These are phyloP conservation scores for Maudiozyma pseudohumilis DNA, from an alignment of 805 yeast species.

Conservation along the genomic window DNA sequence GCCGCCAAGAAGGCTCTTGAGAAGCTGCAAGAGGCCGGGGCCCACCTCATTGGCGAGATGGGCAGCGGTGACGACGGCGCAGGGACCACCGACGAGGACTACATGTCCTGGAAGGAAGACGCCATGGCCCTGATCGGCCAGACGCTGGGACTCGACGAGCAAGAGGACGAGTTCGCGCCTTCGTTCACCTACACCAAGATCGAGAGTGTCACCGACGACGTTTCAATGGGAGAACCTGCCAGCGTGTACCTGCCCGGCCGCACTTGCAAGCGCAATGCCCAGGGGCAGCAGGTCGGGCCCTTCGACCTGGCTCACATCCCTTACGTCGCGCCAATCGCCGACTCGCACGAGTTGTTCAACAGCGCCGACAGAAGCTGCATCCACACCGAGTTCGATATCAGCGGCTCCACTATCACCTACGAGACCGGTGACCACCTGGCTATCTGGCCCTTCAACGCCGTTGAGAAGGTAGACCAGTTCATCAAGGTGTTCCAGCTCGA, in stretches of 20 bases:
- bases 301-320: conserved; percentile 79
- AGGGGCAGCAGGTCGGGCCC: conserved; percentile 48
- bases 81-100: conserved; percentile 94
- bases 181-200: conserved; percentile 37
- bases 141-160: conserved; percentile 62
- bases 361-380: conserved; percentile 64
- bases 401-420: conserved; percentile 66
- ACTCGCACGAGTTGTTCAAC: conserved; percentile 61
- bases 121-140: conserved; percentile 57
- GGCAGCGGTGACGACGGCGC: conserved; percentile 95
- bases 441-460: conserved; percentile 84
- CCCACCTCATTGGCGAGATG: conserved; percentile 57
- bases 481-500: conserved; percentile 51
- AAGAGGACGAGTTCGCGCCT: conserved; percentile 69
- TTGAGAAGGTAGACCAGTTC: conserved; percentile 62
- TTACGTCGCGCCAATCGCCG: conserved; percentile 56
- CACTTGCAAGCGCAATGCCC: conserved; percentile 29
- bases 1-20: conserved; percentile 57
- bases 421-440: conserved; percentile 96
- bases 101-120: conserved; percentile 81
- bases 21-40: conserved; percentile 53
- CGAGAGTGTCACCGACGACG: conserved; percentile 32
- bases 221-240: conserved; percentile 78
- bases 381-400: conserved; percentile 80
- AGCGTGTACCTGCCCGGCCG: conserved; percentile 38